Evolutionary conservation across 129 eudicot genomes (phyloP), one percentile per base, ranked within the genome.

Genomic region (Scalesia atractyloides): DNA sequence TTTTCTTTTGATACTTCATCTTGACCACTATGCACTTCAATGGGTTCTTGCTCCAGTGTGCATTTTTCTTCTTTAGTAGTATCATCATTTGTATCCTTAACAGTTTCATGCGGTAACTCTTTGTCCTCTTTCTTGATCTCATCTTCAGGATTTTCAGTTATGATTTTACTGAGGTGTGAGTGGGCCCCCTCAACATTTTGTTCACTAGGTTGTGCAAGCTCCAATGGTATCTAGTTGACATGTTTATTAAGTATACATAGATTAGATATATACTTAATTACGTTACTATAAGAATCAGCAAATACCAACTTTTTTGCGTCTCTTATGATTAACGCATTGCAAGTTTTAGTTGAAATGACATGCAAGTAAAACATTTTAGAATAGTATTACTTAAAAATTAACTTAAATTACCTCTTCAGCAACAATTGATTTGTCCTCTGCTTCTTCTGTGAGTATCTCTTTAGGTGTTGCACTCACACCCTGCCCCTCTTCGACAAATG

Each of bases 401-500:
- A 74, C 56, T 9, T 34, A 5, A 51, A 2, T 64, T 74, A 74
- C 79, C 73, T 74, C 54, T 64, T 34, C 44, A 64, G 53, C 47
- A 24, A 51, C 57, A 39, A 76, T 47, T 30, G 59, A 66, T 67
- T 57, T 66, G 56, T 75, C 57, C 30, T 66, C 49, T 76, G 37
- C 67, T 66, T 76, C 80, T 67, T 66, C 43, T 57, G 24, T 18
- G 20, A 43, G 64, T 73, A 66, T 66, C 64, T 75, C 80, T 75
- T 75, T 56, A 53, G 34, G 2, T 12, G 2, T 9, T 58, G 68
- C 15, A 68, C 67, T 44, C 22, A 68, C 14, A 44, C 22, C 59
- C 20, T 43, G n/a, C 30, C 43, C 50, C 2, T 39, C 47, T 9
- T 22, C 56, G 1, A 7, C 22, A 43, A 36, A 18, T 9, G 36